Base-by-base conservation (phyloP, 2,329 filamentous ascomycete species). In the Aureobasidium leucospermi region DNA sequence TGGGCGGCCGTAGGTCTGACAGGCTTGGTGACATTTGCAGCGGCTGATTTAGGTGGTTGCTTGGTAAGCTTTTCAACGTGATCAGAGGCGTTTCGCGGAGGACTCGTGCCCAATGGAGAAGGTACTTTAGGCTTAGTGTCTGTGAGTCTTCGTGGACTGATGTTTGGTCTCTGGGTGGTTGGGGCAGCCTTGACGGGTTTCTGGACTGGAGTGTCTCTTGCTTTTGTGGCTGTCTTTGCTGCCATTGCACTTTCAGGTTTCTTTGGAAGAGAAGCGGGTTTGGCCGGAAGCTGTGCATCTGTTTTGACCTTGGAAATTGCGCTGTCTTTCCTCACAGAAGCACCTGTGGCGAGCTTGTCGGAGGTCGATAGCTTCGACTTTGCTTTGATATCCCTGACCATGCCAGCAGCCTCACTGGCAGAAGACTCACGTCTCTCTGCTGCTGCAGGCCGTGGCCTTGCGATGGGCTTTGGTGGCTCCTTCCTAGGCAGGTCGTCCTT, bases 1-100 rank as follows among this genome's bases (percentile, higher is more conserved):
- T 28, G 4, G 13, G 60, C 23, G 16, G 36, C 13, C 13, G 29
- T 42, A 42, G 55, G 57, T 59, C 43, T 47, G 46, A 11, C 19
- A 13, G 34, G 10, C 32, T 52, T 60, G 34, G 53, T 38, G 11
- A 47, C 45, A 9, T 38, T 61, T 19, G 36, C 16, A 36, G 49
- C n/a, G 7, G 32, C 34, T 28, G 52, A 15, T 19, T 46, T 56
- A 13, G 38, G 10, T 5, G 31, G 23, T 36, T 41, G 52, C 34
- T 49, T 65, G 63, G 65, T 68, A n/a, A 65, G 67, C 68, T 60
- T 67, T 75, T 68, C 68, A 19, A 69, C 68, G 9, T 81, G 73
- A 66, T 85, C 81, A 19, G 82, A 85, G 31, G 80, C 80, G 67
- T 83, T 85, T 62, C 83, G 78, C 6, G 83, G 82, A 23, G 82